Conservation (phyloP, 164 flowering plant genomes). For the Aristolochia fimbriata region DNA sequence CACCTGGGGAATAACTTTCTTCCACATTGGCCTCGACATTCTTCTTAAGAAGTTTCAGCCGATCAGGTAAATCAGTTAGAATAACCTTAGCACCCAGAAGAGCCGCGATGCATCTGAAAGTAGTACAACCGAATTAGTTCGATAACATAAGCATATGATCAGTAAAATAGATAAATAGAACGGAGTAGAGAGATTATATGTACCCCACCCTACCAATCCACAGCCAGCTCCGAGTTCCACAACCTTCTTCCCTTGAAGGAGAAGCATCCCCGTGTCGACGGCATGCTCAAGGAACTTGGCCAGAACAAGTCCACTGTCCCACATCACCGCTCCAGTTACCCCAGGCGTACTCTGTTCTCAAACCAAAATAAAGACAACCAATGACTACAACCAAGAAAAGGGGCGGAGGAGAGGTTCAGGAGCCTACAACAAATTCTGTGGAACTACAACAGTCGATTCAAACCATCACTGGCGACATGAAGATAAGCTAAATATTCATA, state of each 20-base stretch:
- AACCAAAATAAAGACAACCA: no score
- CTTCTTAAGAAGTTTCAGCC: conserved; percentile 73
- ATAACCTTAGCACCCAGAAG: conserved; percentile 68
- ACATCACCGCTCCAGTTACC: conserved; percentile 90
- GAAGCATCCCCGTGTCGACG: conserved; percentile 48
- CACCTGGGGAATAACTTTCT: conserved; percentile 38
- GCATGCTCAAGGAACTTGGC: conserved; percentile 86
- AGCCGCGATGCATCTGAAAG: conserved; percentile 75
- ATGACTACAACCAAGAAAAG: not conserved
- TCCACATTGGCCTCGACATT: conserved; percentile 61
- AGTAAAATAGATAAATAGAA: not conserved
- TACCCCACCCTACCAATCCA: conserved; percentile 71
- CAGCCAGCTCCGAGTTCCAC: conserved; percentile 92
- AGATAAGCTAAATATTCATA: no score
- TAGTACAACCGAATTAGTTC: not conserved
- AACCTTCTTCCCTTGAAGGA: conserved; percentile 58
- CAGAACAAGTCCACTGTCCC: conserved; percentile 89
- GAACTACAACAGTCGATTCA: not conserved
- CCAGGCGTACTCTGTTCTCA: conserved; percentile 52
- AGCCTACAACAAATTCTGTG: not conserved
- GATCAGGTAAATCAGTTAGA: conserved; percentile 81
- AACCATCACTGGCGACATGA: not conserved
- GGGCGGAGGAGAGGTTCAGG: not conserved
- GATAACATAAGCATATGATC: not conserved
- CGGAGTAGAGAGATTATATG: not conserved